Evolutionary conservation across 2,329 filamentous ascomycete genomes (phyloP), one percentile per base, ranked within the genome.

Genomic region (Venturia oleaginea): DNA sequence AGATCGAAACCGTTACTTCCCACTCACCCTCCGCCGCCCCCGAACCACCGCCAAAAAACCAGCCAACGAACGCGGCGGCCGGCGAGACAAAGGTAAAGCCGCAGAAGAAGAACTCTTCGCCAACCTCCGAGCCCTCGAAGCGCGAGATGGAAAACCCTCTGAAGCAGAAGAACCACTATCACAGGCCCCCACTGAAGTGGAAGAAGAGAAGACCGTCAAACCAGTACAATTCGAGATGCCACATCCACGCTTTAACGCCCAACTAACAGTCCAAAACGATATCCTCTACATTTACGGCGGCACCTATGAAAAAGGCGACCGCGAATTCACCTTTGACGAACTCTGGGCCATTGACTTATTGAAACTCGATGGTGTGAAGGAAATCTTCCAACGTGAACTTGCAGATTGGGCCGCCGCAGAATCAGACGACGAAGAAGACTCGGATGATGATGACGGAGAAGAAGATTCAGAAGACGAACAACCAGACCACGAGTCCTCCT

Each of bases 321-420:
- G 91, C 27, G 94, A 99, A 75, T 96, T 90, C 71, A 97, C 92
- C 0, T 96, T 97, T 75, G 92, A 97, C 70, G 94, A 99, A 71
- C 81, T 99, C 76, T 95, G 95, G 76, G 88, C 91, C 2, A 86
- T 97, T 66, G 92, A 99, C 71, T 81, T 99, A n/a, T 92, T 89
- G 66, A 97, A 96, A 76, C 82, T 99, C 66, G 92, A 97, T 69
- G 94, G 94, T 3, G 93, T 94, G 68, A 93, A 92, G 73, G 89
- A 97, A 76, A 84, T 97, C 59, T 97, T 93, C 79, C 90, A 83
- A 73, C 83, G 91, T 63, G 89, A 95, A 69, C 86, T 92, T 69
- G 85, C 91, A 71, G 92, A 96, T 74, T 97, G 92, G 92, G 86
- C 89, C 62, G 77, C 75, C 64, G 77, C 75, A 65, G 78, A 80